Evolutionary conservation across 768 basidiomycete genomes (phyloP).

Genomic region (Trametopsis cervina): DNA sequence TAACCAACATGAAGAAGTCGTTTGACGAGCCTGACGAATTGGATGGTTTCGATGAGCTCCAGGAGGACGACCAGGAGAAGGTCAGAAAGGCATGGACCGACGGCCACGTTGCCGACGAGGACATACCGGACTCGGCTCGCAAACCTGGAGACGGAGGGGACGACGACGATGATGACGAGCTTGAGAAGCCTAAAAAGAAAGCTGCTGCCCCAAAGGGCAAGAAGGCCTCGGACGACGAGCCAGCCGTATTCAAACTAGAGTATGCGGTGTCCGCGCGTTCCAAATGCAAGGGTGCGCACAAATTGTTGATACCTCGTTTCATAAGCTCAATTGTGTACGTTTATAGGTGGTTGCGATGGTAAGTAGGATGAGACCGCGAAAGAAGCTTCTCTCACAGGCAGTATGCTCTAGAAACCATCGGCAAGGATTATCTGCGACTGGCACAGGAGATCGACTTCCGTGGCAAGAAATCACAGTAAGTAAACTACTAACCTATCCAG

Average conservation of each 20-base stretch:
- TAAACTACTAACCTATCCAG: not conserved
- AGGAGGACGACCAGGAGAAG: slow-evolving; percentile 61
- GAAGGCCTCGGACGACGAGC: slow-evolving; percentile 26
- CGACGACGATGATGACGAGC: slow-evolving; percentile 36
- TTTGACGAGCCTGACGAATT: slow-evolving; percentile 58
- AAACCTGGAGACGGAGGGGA: slow-evolving; percentile 42
- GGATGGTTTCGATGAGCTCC: slow-evolving; percentile 80
- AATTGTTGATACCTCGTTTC: not conserved
- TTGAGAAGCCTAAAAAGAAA: slow-evolving; percentile 20
- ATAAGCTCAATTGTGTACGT: not conserved
- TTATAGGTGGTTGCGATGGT: slow-evolving; percentile 16
- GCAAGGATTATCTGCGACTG: slow-evolving; percentile 35
- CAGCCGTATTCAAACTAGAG: slow-evolving; percentile 27
- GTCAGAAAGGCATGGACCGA: slow-evolving; percentile 67
- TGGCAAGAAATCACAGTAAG: slow-evolving; percentile 29
- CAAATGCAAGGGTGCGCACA: slow-evolving; percentile 26
- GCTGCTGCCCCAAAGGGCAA: slow-evolving; percentile 20
- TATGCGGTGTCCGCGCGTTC: slow-evolving; percentile 25
- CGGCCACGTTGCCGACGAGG: slow-evolving; percentile 76
- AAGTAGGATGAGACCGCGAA: not conserved
- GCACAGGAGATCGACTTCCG: slow-evolving; percentile 34
- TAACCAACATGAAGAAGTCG: slow-evolving; percentile 62
- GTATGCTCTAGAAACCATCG: slow-evolving; percentile 24
- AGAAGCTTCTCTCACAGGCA: not conserved
- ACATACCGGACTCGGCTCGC: slow-evolving; percentile 68